A percentile compares a stretch with the other conserved stretches of the same genome.
Evolutionary conservation across 2,329 filamentous ascomycete genomes (phyloP).

Genomic region (Xylariales sp.): DNA sequence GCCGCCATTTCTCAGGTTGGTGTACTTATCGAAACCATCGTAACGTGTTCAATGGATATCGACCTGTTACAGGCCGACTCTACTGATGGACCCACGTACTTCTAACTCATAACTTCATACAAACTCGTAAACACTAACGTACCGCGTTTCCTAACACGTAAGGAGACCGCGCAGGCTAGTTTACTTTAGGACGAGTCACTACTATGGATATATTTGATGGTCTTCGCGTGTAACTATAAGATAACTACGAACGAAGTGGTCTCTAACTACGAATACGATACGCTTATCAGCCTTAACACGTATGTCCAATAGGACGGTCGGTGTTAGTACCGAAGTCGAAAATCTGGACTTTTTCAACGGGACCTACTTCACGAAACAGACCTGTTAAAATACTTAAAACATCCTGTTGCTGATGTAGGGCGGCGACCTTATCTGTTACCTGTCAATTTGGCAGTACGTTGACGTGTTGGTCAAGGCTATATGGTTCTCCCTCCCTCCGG

Average conservation of each 20-base stretch:
- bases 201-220: slow-evolving; percentile 7
- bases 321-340: slow-evolving; percentile 8
- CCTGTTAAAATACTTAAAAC: slow-evolving; percentile 3
- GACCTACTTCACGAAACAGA: slow-evolving; percentile 7
- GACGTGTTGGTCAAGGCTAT: slow-evolving; percentile 11
- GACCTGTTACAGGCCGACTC: neutral
- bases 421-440: slow-evolving; percentile 4
- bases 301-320: neutral
- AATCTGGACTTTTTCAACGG: slow-evolving; percentile 10
- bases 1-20: slow-evolving; percentile 9
- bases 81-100: slow-evolving; percentile 4
- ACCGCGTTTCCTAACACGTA: slow-evolving; percentile 8
- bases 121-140: slow-evolving; percentile 8
- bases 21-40: slow-evolving; percentile 2
- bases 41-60: slow-evolving; percentile 8
- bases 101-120: slow-evolving; percentile 7
- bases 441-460: slow-evolving; percentile 8
- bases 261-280: neutral
- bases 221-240: slow-evolving; percentile 1
- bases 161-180: slow-evolving; percentile 7
- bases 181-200: slow-evolving; percentile 12
- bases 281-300: neutral
- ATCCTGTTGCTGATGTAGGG: slow-evolving; percentile 5
- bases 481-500: slow-evolving; percentile 12
- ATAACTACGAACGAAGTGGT: slow-evolving; percentile 4